Percentiles rank a stretch among this genome's conserved stretches.
phyloP scores from a whole-genome alignment of 305 asterid species.

The Vinca major region DNA sequence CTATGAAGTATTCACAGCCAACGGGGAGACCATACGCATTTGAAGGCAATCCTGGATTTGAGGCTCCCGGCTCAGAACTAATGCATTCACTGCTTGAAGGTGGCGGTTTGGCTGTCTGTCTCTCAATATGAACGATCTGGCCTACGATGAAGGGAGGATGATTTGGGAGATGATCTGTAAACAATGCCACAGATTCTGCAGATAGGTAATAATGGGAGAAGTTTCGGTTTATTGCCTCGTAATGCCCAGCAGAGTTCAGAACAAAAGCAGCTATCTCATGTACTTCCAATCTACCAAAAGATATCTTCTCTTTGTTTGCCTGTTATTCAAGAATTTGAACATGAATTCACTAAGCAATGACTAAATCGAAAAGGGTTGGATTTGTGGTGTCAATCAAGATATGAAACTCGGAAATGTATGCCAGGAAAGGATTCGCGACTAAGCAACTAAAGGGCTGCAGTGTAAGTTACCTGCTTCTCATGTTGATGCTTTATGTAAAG shows the following conservation, averaged over 20 bases:
- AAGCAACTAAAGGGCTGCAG: too few relatives aligned
- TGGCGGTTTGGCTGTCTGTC: conserved; percentile 42
- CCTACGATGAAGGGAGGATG: conserved; percentile 72
- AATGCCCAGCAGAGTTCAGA: conserved; percentile 61
- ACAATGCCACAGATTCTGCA: conserved; percentile 27
- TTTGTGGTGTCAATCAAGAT: too few relatives aligned
- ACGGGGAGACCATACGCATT: conserved; percentile 70
- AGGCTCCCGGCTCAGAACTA: conserved; percentile 33
- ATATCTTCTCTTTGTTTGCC: conserved; percentile 68
- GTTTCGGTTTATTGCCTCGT: conserved; percentile 73
- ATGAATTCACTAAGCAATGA: not conserved
- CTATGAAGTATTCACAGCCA: conserved; percentile 84
- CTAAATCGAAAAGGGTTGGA: too few relatives aligned
- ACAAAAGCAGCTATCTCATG: conserved; percentile 87
- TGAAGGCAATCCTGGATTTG: conserved; percentile 32
- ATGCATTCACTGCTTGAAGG: conserved; percentile 27
- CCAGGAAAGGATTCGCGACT: too few relatives aligned
- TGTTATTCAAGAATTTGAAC: not conserved
- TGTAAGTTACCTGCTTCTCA: conserved; percentile 69
- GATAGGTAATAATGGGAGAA: conserved; percentile 74
- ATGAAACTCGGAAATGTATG: too few relatives aligned
- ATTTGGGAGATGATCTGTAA: conserved; percentile 50
- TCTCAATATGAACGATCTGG: conserved; percentile 87
- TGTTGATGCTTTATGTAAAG: conserved; percentile 71
- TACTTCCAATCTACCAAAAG: conserved; percentile 63